These are phyloP conservation scores for Magnaporthiopsis incrustans DNA, from an alignment of 2,329 filamentous ascomycete genomes.

Conservation along the genomic window DNA sequence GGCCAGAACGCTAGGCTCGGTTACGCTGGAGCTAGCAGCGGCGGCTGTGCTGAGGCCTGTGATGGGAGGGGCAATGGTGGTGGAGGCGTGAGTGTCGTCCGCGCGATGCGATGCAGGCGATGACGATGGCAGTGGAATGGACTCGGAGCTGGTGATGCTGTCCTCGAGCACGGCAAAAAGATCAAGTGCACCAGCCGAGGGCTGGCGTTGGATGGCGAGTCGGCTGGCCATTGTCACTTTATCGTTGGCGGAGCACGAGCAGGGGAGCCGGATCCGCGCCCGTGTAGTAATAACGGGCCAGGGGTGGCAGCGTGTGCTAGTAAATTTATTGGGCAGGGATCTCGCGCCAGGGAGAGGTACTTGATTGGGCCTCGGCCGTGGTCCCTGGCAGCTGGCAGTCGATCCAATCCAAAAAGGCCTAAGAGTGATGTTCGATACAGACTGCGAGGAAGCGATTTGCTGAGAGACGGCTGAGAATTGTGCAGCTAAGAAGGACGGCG, in stretches of 20 bases:
- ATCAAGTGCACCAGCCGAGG: not conserved
- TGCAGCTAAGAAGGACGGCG: not conserved
- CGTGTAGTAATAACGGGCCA: not conserved
- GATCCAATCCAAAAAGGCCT: conserved; percentile 3
- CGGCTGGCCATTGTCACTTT: conserved; percentile 3
- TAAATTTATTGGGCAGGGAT: not conserved
- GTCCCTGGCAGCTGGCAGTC: not conserved
- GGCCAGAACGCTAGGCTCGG: conserved; percentile 2
- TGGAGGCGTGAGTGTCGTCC: not conserved
- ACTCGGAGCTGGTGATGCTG: not conserved
- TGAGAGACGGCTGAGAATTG: not conserved
- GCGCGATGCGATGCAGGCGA: too few relatives aligned
- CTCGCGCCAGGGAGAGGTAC: not conserved
- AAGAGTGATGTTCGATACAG: conserved; percentile 1
- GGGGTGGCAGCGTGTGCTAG: not conserved
- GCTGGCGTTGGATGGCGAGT: not conserved
- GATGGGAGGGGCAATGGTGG: not conserved
- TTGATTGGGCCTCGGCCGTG: not conserved
- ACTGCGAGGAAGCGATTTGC: conserved; percentile 1
- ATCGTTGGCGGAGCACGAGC: not conserved
- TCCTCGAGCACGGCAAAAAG: not conserved
- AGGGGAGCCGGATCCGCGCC: not conserved
- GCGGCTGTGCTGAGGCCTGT: not conserved
- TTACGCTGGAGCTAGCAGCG: not conserved
- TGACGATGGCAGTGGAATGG: too few relatives aligned